Conservation (phyloP, 805 yeast genomes). For the Starmerella floricola region DNA sequence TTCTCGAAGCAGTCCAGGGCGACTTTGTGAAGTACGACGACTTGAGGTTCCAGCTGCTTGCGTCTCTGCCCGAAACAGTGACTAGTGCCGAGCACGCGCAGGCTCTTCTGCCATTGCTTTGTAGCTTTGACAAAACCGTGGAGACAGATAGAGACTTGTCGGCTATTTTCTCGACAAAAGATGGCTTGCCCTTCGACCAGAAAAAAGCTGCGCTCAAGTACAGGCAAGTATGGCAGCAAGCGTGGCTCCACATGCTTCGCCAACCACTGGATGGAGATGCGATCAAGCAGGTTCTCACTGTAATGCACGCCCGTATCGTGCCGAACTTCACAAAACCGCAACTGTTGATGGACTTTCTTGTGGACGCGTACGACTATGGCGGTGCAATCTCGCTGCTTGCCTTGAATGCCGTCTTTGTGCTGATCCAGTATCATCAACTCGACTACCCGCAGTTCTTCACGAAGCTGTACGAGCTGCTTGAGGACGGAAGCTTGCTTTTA, state of each 20-base stretch:
- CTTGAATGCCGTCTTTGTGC: slow-evolving; percentile 72
- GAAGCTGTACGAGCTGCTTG: slow-evolving; percentile 70
- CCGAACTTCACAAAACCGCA: slow-evolving; percentile 74
- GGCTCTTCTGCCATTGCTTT: slow-evolving; percentile 8
- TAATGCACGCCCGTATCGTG: slow-evolving; percentile 72
- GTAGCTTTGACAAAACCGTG: slow-evolving; percentile 12
- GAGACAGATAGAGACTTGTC: slow-evolving; percentile 11
- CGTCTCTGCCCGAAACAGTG: neutral
- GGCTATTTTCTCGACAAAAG: slow-evolving; percentile 1
- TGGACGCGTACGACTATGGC: slow-evolving; percentile 63
- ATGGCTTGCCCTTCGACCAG: slow-evolving; percentile 5
- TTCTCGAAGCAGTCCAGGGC: slow-evolving; percentile 6
- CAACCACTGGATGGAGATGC: slow-evolving; percentile 38
- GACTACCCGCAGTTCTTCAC: slow-evolving; percentile 85
- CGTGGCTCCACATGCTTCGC: slow-evolving; percentile 46
- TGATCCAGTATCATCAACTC: slow-evolving; percentile 68
- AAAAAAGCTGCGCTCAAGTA: slow-evolving; percentile 13
- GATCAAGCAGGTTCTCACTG: slow-evolving; percentile 53
- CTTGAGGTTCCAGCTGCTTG: slow-evolving; percentile 38
- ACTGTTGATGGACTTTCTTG: slow-evolving; percentile 80
- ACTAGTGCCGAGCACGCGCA: neutral
- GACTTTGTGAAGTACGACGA: slow-evolving; percentile 47
- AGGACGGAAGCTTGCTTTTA: slow-evolving; percentile 55
- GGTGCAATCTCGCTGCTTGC: slow-evolving; percentile 63
- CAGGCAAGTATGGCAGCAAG: slow-evolving; percentile 46